Percentiles rank a stretch among this genome's conserved stretches.
These are phyloP conservation scores for Royoungia palumana DNA, from an alignment of 768 basidiomycete genomes.

Conservation along the genomic window DNA sequence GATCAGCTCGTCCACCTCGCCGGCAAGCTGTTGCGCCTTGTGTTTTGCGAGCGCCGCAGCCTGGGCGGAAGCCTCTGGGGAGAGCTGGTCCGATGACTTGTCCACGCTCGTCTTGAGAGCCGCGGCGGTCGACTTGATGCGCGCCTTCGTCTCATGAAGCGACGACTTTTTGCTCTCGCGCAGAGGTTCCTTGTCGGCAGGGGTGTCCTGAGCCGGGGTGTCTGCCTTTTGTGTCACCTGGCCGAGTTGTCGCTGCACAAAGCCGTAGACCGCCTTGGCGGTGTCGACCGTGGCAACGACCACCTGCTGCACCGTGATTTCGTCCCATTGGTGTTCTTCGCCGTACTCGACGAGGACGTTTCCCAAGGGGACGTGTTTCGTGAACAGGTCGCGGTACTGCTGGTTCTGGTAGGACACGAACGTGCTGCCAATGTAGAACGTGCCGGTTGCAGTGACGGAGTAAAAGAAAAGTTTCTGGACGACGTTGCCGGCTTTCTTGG, in stretches of 20 bases:
- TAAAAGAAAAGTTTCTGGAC: slow-evolving; percentile 64
- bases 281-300: slow-evolving; percentile 51
- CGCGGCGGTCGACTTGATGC: slow-evolving; percentile 39
- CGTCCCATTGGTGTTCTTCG: slow-evolving; percentile 77
- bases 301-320: slow-evolving; percentile 58
- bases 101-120: slow-evolving; percentile 49
- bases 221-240: slow-evolving; percentile 37
- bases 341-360: slow-evolving; percentile 76
- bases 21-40: slow-evolving; percentile 49
- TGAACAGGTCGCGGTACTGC: slow-evolving; percentile 83
- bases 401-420: slow-evolving; percentile 76
- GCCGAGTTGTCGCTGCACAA: slow-evolving; percentile 43
- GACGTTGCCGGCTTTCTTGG: slow-evolving; percentile 52
- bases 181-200: slow-evolving; percentile 29
- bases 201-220: slow-evolving; percentile 27
- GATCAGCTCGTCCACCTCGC: slow-evolving; percentile 66
- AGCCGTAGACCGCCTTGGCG: slow-evolving; percentile 46
- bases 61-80: slow-evolving; percentile 30
- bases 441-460: slow-evolving; percentile 61
- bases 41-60: slow-evolving; percentile 43
- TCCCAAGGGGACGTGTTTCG: slow-evolving; percentile 74
- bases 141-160: slow-evolving; percentile 43
- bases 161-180: slow-evolving; percentile 37
- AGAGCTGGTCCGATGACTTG: slow-evolving; percentile 32
- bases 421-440: slow-evolving; percentile 81